phyloP scores from a whole-genome alignment of 2,329 filamentous ascomycete genomes.

The Colletotrichum sp. region DNA sequence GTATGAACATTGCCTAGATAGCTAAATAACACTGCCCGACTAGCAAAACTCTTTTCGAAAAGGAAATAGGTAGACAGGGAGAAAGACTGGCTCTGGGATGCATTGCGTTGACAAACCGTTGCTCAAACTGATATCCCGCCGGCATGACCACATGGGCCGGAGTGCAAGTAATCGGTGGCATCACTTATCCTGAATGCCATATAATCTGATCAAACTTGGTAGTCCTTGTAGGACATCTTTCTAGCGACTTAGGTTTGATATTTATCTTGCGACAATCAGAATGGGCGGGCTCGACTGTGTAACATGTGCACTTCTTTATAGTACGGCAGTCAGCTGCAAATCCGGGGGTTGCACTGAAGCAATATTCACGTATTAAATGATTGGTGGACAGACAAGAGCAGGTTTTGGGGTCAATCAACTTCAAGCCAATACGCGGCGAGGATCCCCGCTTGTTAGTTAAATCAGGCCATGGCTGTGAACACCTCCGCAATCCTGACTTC shows the following conservation, averaged over 20 bases:
- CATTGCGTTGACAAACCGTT: background rate
- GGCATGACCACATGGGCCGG: background rate
- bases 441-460: background rate
- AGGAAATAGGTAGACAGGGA: background rate
- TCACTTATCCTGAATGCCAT: background rate
- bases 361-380: conserved; percentile 6
- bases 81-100: background rate
- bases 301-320: background rate
- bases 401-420: background rate
- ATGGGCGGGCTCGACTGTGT: background rate
- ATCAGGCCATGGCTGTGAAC: background rate
- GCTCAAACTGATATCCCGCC: background rate
- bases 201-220: background rate
- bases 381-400: background rate
- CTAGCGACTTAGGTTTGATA: background rate
- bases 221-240: background rate
- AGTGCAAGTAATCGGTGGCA: background rate
- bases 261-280: background rate
- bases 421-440: background rate
- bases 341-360: background rate
- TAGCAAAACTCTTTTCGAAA: too few species aligned
- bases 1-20: too few species aligned
- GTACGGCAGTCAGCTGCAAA: background rate
- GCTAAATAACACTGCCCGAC: too few species aligned
- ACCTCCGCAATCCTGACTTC: background rate